Base-by-base conservation (phyloP, 1,284 basidiomycete genomes). In the Uromyces viciae-fabae region DNA sequence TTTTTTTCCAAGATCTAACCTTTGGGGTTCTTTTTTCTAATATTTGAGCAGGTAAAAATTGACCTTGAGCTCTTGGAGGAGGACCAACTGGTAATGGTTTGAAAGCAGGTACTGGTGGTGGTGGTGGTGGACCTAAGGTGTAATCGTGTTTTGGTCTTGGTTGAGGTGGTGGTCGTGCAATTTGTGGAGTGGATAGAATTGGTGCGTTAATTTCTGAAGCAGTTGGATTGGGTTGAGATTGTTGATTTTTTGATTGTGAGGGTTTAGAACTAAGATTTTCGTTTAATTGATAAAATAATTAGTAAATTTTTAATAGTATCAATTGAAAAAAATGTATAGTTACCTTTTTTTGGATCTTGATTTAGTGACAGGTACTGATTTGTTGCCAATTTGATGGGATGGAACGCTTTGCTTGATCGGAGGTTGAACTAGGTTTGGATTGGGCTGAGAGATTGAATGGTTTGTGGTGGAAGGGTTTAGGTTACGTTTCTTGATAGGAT, bases 91-190 rank as follows among this genome's bases (percentile, higher is more conserved):
- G 36, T 19, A 52, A 25, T 9, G 58, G 40, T 64, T 62, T 80
- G 42, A 71, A 72, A n/a, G 77, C 77, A n/a, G 77, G 77, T 28
- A 80, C 77, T 17, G 77, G 77, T 31, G 77, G 77, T 28, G 77
- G 77, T 17, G 77, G 77, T 38, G 77, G 77, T 28, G 77, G 77
- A 17, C 77, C 77, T 1, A 80, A 58, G 25, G 17, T 33, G 46
- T 58, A 64, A 62, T 80, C 69, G 42, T 80, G 77, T 15, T 62
- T 40, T n/a, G 19, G 36, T 25, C 77, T 28, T 46, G 68, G 77
- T n/a, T 72, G n/a, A 25, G 69, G 68, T n/a, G 74, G 74, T 43
- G 54, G 74, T 17, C 42, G 56, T 5, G 2, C 5, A n/a, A 64
- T 62, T n/a, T n/a, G n/a, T n/a, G n/a, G n/a, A n/a, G n/a, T n/a